A percentile compares a stretch with the other conserved stretches of the same genome.
These are phyloP conservation scores for Lithospermum erythrorhizon DNA, from an alignment of 257 asterid genomes.

Conservation along the genomic window DNA sequence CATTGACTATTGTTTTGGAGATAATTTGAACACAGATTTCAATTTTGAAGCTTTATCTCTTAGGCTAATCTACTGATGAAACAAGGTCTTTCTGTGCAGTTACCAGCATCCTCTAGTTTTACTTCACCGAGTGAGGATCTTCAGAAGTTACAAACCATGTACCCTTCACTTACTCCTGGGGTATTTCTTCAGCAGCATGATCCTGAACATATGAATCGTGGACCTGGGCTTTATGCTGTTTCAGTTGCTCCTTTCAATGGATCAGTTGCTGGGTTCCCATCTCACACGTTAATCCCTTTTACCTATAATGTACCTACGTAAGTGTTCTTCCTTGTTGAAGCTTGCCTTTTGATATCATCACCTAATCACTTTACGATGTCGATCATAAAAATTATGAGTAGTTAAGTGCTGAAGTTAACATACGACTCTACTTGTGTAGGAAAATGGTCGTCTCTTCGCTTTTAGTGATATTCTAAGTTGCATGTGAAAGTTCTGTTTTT, in stretches of 20 bases:
- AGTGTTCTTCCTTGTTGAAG: constrained; percentile 23
- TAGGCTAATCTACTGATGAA: neutral
- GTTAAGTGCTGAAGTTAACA: neutral
- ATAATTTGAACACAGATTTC: neutral
- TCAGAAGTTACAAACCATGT: constrained; percentile 23
- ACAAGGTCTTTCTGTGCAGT: constrained; percentile 9
- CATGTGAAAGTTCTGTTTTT: too few relatives aligned
- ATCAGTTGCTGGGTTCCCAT: constrained; percentile 39
- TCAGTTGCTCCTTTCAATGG: constrained; percentile 51
- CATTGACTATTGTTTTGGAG: neutral
- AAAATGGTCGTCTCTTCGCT: neutral
- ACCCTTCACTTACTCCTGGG: constrained; percentile 24
- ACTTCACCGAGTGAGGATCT: constrained; percentile 19
- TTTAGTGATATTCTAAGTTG: too few relatives aligned
- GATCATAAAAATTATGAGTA: neutral
- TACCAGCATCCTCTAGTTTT: constrained; percentile 18
- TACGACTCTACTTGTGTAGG: neutral
- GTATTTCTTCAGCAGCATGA: constrained; percentile 16
- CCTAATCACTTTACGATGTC: constrained; percentile 1
- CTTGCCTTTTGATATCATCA: constrained; percentile 1
- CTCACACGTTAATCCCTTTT: constrained; percentile 66
- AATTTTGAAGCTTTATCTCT: neutral
- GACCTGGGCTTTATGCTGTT: constrained; percentile 93
- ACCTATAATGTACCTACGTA: constrained; percentile 78
- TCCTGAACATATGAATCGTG: constrained; percentile 63